Evolutionary conservation across 306 rosid species (phyloP).

Genomic region (Glycine latifolia): DNA sequence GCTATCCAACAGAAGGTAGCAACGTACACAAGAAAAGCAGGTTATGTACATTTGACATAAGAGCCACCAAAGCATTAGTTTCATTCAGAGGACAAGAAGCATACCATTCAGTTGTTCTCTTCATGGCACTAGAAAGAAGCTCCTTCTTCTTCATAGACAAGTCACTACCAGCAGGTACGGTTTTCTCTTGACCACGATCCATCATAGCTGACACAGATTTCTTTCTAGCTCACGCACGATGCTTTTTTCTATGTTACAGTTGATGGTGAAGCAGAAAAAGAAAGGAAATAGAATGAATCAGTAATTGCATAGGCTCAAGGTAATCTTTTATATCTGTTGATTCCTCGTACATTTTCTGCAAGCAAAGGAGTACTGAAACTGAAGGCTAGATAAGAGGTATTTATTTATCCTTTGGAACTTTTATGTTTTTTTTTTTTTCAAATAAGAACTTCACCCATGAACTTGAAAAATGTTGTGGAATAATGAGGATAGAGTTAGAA

Average conservation of each 20-base stretch:
- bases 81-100: constrained; percentile 24
- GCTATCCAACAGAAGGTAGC: background rate
- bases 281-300: constrained; percentile 43
- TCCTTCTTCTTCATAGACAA: constrained; percentile 78
- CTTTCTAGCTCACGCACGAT: background rate
- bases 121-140: constrained; percentile 83
- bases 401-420: constrained; percentile 17
- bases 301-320: constrained; percentile 37
- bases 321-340: constrained; percentile 50
- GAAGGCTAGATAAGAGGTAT: background rate
- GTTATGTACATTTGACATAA: constrained; percentile 6
- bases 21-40: background rate
- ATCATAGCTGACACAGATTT: constrained; percentile 60
- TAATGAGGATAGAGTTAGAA: constrained; percentile 44
- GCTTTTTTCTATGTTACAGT: constrained; percentile 41
- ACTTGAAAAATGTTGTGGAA: constrained; percentile 41
- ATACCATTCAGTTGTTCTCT: constrained; percentile 97
- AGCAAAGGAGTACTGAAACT: background rate
- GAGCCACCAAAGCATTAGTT: constrained; percentile 1
- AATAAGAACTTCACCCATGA: constrained; percentile 42
- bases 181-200: constrained; percentile 60
- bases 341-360: constrained; percentile 47
- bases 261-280: constrained; percentile 45
- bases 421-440: constrained; percentile 21
- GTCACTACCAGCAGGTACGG: constrained; percentile 54